phyloP scores from a whole-genome alignment of 345 rosid species.

The Populus pruinosa region DNA sequence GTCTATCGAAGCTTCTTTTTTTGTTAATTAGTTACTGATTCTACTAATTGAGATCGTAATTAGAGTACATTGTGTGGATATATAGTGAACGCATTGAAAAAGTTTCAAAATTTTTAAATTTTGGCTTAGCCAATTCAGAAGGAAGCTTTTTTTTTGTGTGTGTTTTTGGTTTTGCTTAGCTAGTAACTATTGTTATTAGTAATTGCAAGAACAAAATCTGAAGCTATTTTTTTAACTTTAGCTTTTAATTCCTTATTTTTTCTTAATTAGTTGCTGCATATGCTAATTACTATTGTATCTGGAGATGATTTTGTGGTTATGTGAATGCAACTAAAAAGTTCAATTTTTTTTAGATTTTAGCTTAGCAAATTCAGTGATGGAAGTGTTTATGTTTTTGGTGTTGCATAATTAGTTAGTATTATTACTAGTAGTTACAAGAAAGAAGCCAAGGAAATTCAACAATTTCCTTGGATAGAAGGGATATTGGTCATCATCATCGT shows the following conservation, averaged over 20 bases:
- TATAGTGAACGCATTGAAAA: neutral
- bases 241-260: too few relatives aligned
- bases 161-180: neutral
- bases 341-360: too few relatives aligned
- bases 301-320: too few relatives aligned
- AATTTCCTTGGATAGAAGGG: too few relatives aligned
- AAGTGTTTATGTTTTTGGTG: too few relatives aligned
- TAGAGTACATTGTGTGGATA: neutral
- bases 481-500: neutral
- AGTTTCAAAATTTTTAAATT: neutral
- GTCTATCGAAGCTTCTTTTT: neutral
- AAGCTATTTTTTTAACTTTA: too few relatives aligned
- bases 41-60: neutral
- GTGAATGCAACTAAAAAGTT: too few relatives aligned
- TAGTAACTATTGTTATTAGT: neutral
- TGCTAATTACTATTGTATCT: too few relatives aligned
- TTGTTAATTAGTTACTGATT: neutral
- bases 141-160: neutral
- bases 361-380: too few relatives aligned
- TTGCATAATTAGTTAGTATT: too few relatives aligned
- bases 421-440: too few relatives aligned
- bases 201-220: neutral
- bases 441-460: neutral
- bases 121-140: neutral
- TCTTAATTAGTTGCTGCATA: too few relatives aligned